Evolutionary conservation across 2,329 filamentous ascomycete genomes (phyloP).

Genomic region (Monilinia fructigena): DNA sequence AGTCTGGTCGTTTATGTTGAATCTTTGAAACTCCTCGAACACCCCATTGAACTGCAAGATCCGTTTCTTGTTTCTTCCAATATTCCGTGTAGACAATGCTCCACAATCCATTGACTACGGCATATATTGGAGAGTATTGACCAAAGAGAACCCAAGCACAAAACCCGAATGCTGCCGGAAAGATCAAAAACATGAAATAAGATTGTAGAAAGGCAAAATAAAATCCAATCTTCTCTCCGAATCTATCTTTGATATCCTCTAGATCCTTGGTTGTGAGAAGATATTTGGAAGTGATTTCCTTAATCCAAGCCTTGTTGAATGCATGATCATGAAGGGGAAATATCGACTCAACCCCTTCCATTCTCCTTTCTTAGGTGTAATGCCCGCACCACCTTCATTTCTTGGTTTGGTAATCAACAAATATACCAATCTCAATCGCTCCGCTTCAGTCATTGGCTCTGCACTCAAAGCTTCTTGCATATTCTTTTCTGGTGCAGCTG

Average conservation of each 20-base stretch:
- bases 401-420: slow-evolving; percentile 74
- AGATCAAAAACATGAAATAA: slow-evolving; percentile 83
- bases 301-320: slow-evolving; percentile 75
- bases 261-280: slow-evolving; percentile 64
- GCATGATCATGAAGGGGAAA: slow-evolving; percentile 77
- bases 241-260: slow-evolving; percentile 72
- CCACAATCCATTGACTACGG: slow-evolving; percentile 78
- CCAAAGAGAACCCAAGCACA: slow-evolving; percentile 79
- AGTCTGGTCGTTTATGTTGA: slow-evolving; percentile 74
- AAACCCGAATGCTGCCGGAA: slow-evolving; percentile 76
- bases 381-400: slow-evolving; percentile 75
- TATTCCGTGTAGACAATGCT: slow-evolving; percentile 87
- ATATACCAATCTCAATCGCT: slow-evolving; percentile 84
- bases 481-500: slow-evolving; percentile 72
- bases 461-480: slow-evolving; percentile 64
- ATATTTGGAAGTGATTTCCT: slow-evolving; percentile 71
- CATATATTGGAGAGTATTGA: slow-evolving; percentile 79
- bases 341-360: slow-evolving; percentile 71
- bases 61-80: slow-evolving; percentile 91
- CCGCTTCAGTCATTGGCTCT: slow-evolving; percentile 82
- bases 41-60: slow-evolving; percentile 84
- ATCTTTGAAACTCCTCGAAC: slow-evolving; percentile 81
- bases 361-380: slow-evolving; percentile 64
- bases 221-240: slow-evolving; percentile 83
- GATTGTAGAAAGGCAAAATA: slow-evolving; percentile 94